Base-by-base conservation (phyloP, 139 green algal species). In the Chlamydomonas applanata region DNA sequence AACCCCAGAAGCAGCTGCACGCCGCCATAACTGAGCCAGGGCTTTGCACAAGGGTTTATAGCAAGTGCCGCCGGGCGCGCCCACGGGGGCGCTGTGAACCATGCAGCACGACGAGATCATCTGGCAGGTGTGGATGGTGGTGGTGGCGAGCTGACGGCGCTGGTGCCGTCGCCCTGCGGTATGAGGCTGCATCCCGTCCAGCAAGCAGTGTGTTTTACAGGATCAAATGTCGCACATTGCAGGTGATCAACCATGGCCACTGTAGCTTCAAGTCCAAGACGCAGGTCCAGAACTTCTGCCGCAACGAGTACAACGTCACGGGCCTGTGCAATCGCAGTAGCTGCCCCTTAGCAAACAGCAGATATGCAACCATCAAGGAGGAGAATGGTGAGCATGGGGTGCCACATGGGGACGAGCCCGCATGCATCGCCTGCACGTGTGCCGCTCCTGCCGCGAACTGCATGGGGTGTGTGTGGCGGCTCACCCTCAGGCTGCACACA, bases 221-320 rank as follows among this genome's bases (percentile, higher is more conserved):
- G 46, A 57, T 14, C 46, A 57, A 17, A 57, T n/a, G 46, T 14
- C 17, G n/a, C 57, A 33, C 17, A 16, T 17, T 30, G 83, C 90
- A 98, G 91, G 87, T 99, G 40, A 97, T 98, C 74, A 97, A 96
- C 77, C 93, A 99, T 61, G 80, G 86, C 22, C 92, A 98, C 78
- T 99, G 96, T 86, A 96, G 87, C 72, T 99, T 93, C 90, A 94
- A 95, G 75, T 78, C 86, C 24, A 98, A 97, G 69, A 97, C 91
- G 4, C 85, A 90, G 63, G 96, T 88, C 3, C 88, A 96, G 68
- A 98, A 97, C 73, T 99, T 99, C 72, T 99, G 96, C 85, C 77
- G 92, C 29, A 99, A 99, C 69, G 93, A 97, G 88, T 96, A 97
- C 88, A 99, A 99, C 66, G 95, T 99, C 0, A 98, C 95, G 22